These are phyloP conservation scores for Paraphaeosphaeria minitans DNA, from an alignment of 2,329 filamentous ascomycete genomes.

Conservation along the genomic window DNA sequence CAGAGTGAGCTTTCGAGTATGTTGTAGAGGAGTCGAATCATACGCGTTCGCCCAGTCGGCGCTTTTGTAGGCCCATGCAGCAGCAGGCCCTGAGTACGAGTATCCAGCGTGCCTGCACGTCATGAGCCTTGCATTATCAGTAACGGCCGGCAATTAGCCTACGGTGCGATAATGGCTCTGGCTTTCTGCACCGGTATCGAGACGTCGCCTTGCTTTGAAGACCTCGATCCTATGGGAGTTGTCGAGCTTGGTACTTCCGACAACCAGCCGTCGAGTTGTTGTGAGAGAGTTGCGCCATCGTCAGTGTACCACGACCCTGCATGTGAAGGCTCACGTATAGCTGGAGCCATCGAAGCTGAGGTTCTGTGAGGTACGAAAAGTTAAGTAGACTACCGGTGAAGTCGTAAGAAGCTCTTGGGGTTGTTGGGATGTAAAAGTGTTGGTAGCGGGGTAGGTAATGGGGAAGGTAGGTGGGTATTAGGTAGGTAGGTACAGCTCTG, in stretches of 20 bases:
- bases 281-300: constrained; percentile 62
- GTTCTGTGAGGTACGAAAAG: constrained; percentile 2
- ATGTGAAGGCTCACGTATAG: constrained; percentile 67
- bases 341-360: constrained; percentile 12
- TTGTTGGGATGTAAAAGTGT: constrained; percentile 6
- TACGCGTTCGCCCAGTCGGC: constrained; percentile 79
- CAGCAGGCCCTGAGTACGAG: constrained; percentile 85
- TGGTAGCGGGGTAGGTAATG: constrained; percentile 7
- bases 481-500: constrained; percentile 16
- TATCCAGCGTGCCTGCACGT: constrained; percentile 85
- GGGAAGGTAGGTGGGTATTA: too few relatives aligned
- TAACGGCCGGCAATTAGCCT: constrained; percentile 47
- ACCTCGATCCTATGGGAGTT: constrained; percentile 60
- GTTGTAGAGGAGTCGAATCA: constrained; percentile 29
- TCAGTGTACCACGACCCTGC: constrained; percentile 87
- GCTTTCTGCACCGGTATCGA: constrained; percentile 73
- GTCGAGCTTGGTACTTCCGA: constrained; percentile 69
- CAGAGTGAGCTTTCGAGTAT: constrained; percentile 9
- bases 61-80: constrained; percentile 91
- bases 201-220: constrained; percentile 43
- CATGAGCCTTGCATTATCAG: constrained; percentile 31
- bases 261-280: constrained; percentile 78
- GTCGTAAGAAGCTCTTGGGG: neutral
- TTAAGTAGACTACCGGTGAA: neutral
- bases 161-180: constrained; percentile 91